Percentiles rank a stretch among this genome's conserved stretches.
Evolutionary conservation across 2,329 filamentous ascomycete species (phyloP).

Genomic region (Colletotrichum liriopes): DNA sequence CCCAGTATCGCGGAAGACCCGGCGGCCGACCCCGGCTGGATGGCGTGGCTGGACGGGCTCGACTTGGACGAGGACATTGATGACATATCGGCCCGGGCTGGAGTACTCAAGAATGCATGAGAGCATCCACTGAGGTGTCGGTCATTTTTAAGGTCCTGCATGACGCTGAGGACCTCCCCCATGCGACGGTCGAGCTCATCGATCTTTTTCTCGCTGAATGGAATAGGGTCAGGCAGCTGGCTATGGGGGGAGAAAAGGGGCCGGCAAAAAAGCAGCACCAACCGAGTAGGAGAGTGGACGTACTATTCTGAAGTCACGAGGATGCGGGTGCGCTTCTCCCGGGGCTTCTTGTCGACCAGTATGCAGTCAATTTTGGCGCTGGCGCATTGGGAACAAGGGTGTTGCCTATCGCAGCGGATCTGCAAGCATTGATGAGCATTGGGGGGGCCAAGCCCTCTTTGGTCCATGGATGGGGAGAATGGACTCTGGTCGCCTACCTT

Average conservation of each 20-base stretch:
- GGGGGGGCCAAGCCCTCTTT: neutral
- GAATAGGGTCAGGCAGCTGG: neutral
- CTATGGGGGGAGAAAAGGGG: no score
- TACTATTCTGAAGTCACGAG: slow-evolving; percentile 56
- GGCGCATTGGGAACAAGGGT: slow-evolving; percentile 53
- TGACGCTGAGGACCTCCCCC: slow-evolving; percentile 51
- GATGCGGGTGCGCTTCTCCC: slow-evolving; percentile 53
- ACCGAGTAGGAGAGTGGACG: slow-evolving; percentile 37
- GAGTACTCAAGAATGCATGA: slow-evolving; percentile 31
- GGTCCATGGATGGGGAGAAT: no score
- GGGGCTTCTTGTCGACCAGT: slow-evolving; percentile 49
- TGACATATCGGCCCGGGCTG: slow-evolving; percentile 37
- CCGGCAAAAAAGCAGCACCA: no score
- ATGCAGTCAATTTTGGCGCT: slow-evolving; percentile 53
- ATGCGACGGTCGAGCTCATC: slow-evolving; percentile 55
- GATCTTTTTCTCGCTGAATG: slow-evolving; percentile 54
- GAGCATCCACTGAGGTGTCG: slow-evolving; percentile 19
- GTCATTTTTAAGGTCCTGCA: slow-evolving; percentile 50
- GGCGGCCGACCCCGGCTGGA: slow-evolving; percentile 47
- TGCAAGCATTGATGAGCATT: slow-evolving; percentile 26
- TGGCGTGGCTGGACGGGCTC: neutral
- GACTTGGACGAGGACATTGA: no score
- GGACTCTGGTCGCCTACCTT: no score
- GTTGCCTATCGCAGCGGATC: slow-evolving; percentile 55
- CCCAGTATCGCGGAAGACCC: slow-evolving; percentile 45